Base-by-base conservation (phyloP, 306 rosid species). In the Acacia confusa region DNA sequence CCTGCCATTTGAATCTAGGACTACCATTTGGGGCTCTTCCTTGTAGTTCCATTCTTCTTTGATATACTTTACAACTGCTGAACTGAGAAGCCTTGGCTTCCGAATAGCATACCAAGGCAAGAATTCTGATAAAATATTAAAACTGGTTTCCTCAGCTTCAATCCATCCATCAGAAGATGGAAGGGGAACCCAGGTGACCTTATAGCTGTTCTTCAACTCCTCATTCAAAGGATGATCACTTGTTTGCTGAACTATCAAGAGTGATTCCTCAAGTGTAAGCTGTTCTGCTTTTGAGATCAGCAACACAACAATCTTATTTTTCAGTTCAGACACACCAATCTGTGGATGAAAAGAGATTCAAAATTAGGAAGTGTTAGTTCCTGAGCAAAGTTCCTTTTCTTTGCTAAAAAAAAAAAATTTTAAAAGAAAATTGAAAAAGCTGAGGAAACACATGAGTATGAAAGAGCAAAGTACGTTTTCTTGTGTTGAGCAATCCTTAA, bases 131-230 rank as follows among this genome's bases (percentile, higher is more conserved):
- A 85, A 19, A 69, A 73, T 60, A 38, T 71, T 47, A 74, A 90
- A 88, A 64, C 76, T 81, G 48, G 12, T 75, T 60, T 83, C 83
- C 61, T 92, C 97, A 14, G 87, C 83, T 6, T 82, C 86, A 53
- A 88, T 90, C 97, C 97, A 92, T n/a, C 40, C 50, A 70, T 58
- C 69, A 43, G 94, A 85, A 76, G 53, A 79, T 69, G 92, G 80
- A 86, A 88, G 84, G 40, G 97, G 94, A 76, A 88, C 43, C 97
- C 97, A 92, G 32, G 88, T 79, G 76, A 92, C 79, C 84, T 78
- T 76, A n/a, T 83, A 88, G 41, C 75, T 82, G 76, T 68, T 89
- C 65, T 45, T 80, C 25, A 74, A 58, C n/a, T 15, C 66, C 69
- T 81, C 86, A 76, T 74, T 79, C 76, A 76, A 61, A 70, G 85